phyloP scores from a whole-genome alignment of 2,329 filamentous ascomycete genomes.

The Aspergillus sojae region DNA sequence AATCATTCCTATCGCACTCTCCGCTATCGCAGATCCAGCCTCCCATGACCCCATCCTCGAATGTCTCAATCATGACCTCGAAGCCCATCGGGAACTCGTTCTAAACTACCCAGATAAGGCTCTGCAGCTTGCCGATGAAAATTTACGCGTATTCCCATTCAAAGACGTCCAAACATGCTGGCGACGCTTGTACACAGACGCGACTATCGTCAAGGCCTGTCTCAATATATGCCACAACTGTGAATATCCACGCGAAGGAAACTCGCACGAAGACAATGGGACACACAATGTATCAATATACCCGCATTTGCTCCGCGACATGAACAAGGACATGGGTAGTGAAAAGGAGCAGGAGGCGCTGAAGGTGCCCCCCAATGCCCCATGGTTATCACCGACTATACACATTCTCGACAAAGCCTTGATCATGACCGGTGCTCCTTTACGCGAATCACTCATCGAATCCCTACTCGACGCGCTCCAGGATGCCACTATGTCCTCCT shows the following conservation, averaged over 20 bases:
- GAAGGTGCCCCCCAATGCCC: slow-evolving; percentile 22
- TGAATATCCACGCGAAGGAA: slow-evolving; percentile 13
- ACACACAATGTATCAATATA: slow-evolving; percentile 6
- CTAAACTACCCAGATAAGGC: slow-evolving; percentile 43
- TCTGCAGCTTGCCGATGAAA: slow-evolving; percentile 53
- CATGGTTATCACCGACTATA: slow-evolving; percentile 63
- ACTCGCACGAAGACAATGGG: not conserved
- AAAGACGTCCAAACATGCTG: slow-evolving; percentile 59
- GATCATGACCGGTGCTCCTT: slow-evolving; percentile 71
- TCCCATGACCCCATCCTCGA: slow-evolving; percentile 40
- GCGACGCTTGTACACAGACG: slow-evolving; percentile 61
- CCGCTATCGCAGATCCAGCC: slow-evolving; percentile 30
- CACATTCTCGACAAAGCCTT: slow-evolving; percentile 72
- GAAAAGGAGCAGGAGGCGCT: slow-evolving; percentile 11
- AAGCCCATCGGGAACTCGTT: slow-evolving; percentile 27
- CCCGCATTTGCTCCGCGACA: slow-evolving; percentile 17
- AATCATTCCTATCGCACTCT: slow-evolving; percentile 28
- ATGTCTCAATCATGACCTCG: slow-evolving; percentile 32
- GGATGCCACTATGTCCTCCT: slow-evolving; percentile 16
- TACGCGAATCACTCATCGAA: slow-evolving; percentile 51
- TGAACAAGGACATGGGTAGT: slow-evolving; percentile 6
- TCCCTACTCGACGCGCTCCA: slow-evolving; percentile 38
- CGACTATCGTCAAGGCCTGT: slow-evolving; percentile 53
- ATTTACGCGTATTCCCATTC: slow-evolving; percentile 60
- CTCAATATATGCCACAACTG: slow-evolving; percentile 31